A percentile compares a stretch with the other conserved stretches of the same genome.
These are phyloP conservation scores for Solanum aculeatissimum DNA, from an alignment of 305 asterid genomes.

Conservation along the genomic window DNA sequence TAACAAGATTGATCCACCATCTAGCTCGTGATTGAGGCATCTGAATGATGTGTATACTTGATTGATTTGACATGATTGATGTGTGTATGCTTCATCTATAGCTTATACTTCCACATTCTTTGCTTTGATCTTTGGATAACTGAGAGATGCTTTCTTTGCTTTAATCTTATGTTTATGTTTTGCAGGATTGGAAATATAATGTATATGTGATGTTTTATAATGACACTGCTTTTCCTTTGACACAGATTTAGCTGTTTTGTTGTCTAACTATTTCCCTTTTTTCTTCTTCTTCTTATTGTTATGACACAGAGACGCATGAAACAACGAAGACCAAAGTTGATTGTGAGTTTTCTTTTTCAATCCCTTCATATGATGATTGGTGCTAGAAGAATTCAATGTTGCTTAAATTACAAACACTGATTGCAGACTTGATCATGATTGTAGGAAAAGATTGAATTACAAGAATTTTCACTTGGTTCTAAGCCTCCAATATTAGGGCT, in stretches of 20 bases:
- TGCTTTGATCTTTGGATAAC: not conserved
- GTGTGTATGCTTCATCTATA: not conserved
- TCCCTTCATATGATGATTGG: not conserved
- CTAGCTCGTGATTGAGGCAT: not conserved
- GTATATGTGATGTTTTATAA: not conserved
- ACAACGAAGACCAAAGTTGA: constrained; percentile 69
- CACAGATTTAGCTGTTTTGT: not conserved
- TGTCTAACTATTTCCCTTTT: not conserved
- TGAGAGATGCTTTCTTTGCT: not conserved
- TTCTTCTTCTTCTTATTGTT: constrained; percentile 12
- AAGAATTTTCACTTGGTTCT: constrained; percentile 82
- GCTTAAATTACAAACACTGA: not conserved
- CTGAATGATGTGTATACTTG: not conserved
- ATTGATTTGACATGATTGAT: not conserved
- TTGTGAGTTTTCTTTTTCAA: constrained; percentile 46
- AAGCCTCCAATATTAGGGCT: constrained; percentile 82
- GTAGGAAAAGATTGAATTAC: constrained; percentile 86
- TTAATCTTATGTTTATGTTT: not conserved
- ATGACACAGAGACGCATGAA: constrained; percentile 77
- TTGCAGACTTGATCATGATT: not conserved
- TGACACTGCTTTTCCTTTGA: not conserved
- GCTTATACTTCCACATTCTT: not conserved
- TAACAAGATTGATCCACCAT: not conserved
- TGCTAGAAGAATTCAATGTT: not conserved
- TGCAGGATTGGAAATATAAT: not conserved